These are phyloP conservation scores for Leccinum imitatum DNA, from an alignment of 768 basidiomycete species.

Conservation along the genomic window DNA sequence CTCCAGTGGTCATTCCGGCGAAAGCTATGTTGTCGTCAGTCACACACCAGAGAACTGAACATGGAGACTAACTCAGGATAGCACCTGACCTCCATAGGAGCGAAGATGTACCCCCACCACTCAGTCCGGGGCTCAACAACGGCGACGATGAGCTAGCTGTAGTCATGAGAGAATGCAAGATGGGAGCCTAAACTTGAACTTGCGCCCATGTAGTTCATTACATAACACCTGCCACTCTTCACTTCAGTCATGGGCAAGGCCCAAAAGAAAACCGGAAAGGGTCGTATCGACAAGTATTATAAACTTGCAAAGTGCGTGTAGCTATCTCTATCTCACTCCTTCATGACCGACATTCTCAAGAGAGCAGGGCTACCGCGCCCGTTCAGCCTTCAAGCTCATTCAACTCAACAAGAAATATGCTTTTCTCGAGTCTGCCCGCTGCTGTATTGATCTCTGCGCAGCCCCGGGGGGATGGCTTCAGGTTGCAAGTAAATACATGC, in stretches of 20 bases:
- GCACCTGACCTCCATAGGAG: conserved; percentile 46
- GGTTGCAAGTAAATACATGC: conserved; percentile 98
- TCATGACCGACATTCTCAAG: conserved; percentile 40
- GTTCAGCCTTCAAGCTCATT: conserved; percentile 98
- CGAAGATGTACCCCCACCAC: conserved; percentile 12
- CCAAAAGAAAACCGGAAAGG: conserved; percentile 97
- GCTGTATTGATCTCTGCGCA: conserved; percentile 97
- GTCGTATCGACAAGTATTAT: conserved; percentile 96
- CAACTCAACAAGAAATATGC: conserved; percentile 98
- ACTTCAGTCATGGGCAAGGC: conserved; percentile 59
- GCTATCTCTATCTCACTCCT: neutral
- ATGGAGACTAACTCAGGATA: conserved; percentile 36
- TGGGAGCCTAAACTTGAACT: neutral
- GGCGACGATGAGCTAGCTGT: conserved; percentile 2
- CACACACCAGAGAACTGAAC: neutral
- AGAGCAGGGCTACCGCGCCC: conserved; percentile 98
- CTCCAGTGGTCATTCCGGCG: conserved; percentile 57
- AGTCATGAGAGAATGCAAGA: neutral
- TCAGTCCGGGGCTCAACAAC: conserved; percentile 20
- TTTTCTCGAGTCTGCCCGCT: conserved; percentile 84
- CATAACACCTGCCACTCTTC: neutral
- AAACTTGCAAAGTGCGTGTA: conserved; percentile 79
- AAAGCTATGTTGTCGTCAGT: conserved; percentile 32
- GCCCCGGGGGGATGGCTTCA: conserved; percentile 99
- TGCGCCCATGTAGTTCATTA: neutral